phyloP scores from a whole-genome alignment of 371 early-diverging fungal genomes.

The Conidiobolus incongruus region DNA sequence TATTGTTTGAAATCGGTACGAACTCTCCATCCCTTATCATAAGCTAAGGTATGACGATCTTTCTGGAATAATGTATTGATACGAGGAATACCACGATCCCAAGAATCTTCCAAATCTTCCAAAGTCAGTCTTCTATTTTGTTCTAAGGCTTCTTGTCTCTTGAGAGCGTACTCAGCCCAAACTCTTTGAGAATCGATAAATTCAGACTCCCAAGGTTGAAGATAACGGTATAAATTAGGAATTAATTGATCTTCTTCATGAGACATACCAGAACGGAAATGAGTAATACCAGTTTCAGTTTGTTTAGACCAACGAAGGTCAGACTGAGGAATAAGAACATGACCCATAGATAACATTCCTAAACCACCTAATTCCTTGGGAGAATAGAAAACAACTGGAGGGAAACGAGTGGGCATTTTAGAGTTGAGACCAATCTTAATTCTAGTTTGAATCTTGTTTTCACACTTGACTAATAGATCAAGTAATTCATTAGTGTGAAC shows the following conservation, averaged over 20 bases:
- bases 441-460: conserved; percentile 96
- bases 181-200: conserved; percentile 96
- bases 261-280: conserved; percentile 96
- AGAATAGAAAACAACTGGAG: conserved; percentile 83
- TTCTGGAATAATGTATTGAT: conserved; percentile 92
- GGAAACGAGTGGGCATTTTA: conserved; percentile 98
- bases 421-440: conserved; percentile 98
- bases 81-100: conserved; percentile 98
- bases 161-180: conserved; percentile 96
- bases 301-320: conserved; percentile 93
- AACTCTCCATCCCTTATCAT: conserved; percentile 98
- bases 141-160: conserved; percentile 88
- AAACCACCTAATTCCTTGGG: conserved; percentile 96
- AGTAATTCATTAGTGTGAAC: conserved; percentile 91
- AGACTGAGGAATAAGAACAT: conserved; percentile 89
- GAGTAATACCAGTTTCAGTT: conserved; percentile 91
- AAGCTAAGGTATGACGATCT: conserved; percentile 93
- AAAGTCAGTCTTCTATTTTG: conserved; percentile 87
- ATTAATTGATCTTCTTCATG: conserved; percentile 93
- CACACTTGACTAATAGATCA: conserved; percentile 81
- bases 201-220: conserved; percentile 96
- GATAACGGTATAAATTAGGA: conserved; percentile 93
- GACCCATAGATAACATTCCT: conserved; percentile 98
- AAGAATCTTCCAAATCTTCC: conserved; percentile 92
- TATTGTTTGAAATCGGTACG: conserved; percentile 94